These are phyloP conservation scores for Verticillium nonalfalfae DNA, from an alignment of 2,329 filamentous ascomycete genomes.

Conservation along the genomic window DNA sequence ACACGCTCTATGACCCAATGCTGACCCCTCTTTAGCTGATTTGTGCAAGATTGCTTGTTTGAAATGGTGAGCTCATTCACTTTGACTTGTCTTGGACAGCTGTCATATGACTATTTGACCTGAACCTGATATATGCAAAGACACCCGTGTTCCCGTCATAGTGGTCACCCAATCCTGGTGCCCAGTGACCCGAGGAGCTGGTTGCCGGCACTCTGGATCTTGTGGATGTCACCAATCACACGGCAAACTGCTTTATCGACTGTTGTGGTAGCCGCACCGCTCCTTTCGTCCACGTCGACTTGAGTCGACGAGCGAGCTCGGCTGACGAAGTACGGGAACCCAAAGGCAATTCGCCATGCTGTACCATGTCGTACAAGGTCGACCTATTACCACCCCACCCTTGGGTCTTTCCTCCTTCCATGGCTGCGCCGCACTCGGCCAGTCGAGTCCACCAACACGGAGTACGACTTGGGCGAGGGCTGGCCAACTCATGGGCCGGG, in stretches of 20 bases:
- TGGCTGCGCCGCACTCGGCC: not conserved
- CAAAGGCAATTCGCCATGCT: not conserved
- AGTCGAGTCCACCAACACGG: not conserved
- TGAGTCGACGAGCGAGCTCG: not conserved
- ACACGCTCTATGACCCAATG: not conserved
- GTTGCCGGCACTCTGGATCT: not conserved
- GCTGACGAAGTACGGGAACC: not conserved
- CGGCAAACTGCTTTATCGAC: conserved; percentile 2
- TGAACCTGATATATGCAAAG: not conserved
- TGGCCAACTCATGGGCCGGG: not conserved
- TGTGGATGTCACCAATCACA: not conserved
- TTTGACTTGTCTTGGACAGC: too few species aligned
- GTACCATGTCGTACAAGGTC: not conserved
- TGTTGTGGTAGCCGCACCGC: not conserved
- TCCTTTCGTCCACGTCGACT: not conserved
- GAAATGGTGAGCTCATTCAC: too few species aligned
- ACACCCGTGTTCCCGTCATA: not conserved
- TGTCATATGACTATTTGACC: not conserved
- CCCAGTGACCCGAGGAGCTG: not conserved
- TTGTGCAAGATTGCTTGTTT: too few species aligned
- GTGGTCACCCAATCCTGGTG: not conserved
- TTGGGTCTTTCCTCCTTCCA: not conserved
- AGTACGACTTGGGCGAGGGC: not conserved
- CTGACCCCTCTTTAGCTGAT: too few species aligned
- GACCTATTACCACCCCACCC: not conserved